Evolutionary conservation across 306 rosid species (phyloP), one percentile per base, ranked within the genome.

Genomic region (Casuarina glauca): DNA sequence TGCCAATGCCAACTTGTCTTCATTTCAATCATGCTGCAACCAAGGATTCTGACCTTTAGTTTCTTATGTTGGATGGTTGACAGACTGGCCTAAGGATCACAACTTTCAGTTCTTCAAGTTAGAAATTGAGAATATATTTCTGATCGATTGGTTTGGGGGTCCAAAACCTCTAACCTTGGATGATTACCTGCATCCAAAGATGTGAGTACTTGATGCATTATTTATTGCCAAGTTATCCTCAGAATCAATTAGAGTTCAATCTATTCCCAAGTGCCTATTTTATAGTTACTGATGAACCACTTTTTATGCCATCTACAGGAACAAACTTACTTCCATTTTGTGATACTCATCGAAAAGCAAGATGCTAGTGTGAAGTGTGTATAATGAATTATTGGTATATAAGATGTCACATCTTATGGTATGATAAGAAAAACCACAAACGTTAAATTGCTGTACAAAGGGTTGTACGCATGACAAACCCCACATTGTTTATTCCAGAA

Each of bases 101-200:
- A 69, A 81, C 71, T 92, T 95, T 81, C 69, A 84, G 82, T 80
- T 86, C 87, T 92, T 86, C 89, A 88, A 92, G 80, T 82, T 95
- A 75, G 88, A 91, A 53, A 92, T 95, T 10, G 96, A 84, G 76
- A 71, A 85, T 49, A 87, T 95, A 78, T 95, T 92, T 85, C 72
- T 95, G 86, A 88, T 91, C 11, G 81, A 91, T 84, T 91, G 93
- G 95, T 92, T 89, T 46, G 98, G 97, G 58, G 95, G 97, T 70
- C 89, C 98, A 10, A 95, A 92, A 83, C 97, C 97, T 72, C 84
- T 95, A 74, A 81, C 91, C 0, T 85, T 86, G 74, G 91, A 91
- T 39, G 79, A 92, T 76, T 94, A 94, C 80, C 85, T 94, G 4
- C 88, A 88, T 75, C 72, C 72, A 4, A 83, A 86, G 77, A 32